Conservation (phyloP, 1,284 basidiomycete species). For the Sporisorium reilianum region DNA sequence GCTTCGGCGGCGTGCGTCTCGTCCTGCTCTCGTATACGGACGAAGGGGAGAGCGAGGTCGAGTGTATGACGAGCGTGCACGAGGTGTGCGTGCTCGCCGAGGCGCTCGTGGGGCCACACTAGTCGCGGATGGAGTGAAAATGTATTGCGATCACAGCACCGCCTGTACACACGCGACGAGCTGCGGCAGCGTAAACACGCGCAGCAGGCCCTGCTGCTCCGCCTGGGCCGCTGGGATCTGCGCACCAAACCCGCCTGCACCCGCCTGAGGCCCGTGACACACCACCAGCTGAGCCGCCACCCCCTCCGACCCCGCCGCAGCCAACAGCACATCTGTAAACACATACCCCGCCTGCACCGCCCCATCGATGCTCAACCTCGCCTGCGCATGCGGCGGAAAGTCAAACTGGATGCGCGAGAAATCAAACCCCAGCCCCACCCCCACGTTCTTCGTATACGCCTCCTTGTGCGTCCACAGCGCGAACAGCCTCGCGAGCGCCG, state of each 20-base stretch:
- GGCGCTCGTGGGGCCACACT: background rate
- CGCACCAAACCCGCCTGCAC: background rate
- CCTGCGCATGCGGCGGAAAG: constrained; percentile 16
- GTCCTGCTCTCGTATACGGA: constrained; percentile 9
- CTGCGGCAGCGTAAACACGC: constrained; percentile 1
- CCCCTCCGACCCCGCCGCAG: background rate
- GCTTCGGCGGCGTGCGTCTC: constrained; percentile 21
- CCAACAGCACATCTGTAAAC: constrained; percentile 48
- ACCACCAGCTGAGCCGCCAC: constrained; percentile 15
- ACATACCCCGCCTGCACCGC: constrained; percentile 9
- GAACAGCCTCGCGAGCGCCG: constrained; percentile 46
- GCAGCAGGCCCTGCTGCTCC: constrained; percentile 1
- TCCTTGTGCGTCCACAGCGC: constrained; percentile 68
- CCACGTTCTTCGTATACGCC: constrained; percentile 64
- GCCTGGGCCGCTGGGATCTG: constrained; percentile 7
- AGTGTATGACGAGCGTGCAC: constrained; percentile 2
- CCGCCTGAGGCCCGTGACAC: constrained; percentile 3
- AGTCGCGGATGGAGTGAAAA: too few species aligned
- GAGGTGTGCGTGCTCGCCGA: constrained; percentile 24
- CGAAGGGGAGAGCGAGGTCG: background rate
- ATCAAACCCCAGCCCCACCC: constrained; percentile 64
- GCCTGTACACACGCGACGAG: background rate
- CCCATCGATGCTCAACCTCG: constrained; percentile 19
- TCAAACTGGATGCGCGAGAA: constrained; percentile 53
- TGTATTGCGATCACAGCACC: background rate